Evolutionary conservation across 2,329 filamentous ascomycete genomes (phyloP).

Genomic region (Diaporthe longicolla): DNA sequence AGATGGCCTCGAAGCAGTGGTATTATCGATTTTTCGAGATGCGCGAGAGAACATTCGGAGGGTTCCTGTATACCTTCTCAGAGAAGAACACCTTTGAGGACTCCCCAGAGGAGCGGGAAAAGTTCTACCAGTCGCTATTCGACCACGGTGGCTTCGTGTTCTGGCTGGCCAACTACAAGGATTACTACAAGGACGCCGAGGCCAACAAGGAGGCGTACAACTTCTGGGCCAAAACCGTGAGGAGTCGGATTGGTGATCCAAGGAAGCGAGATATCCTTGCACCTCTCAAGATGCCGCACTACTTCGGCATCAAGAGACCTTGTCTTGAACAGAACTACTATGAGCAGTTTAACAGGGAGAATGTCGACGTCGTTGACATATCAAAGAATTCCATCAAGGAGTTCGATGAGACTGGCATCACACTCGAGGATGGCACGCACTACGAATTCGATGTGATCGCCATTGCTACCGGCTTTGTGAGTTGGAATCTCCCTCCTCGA

Average conservation of each 20-base stretch:
- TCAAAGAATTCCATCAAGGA: conserved; percentile 56
- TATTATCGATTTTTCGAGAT: conserved; percentile 67
- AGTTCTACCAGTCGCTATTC: conserved; percentile 64
- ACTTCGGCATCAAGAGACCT: conserved; percentile 67
- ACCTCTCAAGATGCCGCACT: conserved; percentile 65
- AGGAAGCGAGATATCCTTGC: conserved; percentile 65
- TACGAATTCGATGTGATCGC: conserved; percentile 61
- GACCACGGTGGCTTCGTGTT: conserved; percentile 67
- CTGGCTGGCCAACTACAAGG: conserved; percentile 69
- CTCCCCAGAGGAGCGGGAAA: conserved; percentile 62
- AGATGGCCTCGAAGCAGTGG: conserved; percentile 59
- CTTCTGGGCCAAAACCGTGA: conserved; percentile 68
- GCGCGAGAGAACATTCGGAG: conserved; percentile 68
- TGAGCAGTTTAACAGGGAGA: conserved; percentile 61
- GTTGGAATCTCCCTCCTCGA: conserved; percentile 40
- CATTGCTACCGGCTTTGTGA: conserved; percentile 62
- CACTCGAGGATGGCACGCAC: conserved; percentile 56
- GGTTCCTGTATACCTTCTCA: conserved; percentile 70
- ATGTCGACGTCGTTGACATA: conserved; percentile 60
- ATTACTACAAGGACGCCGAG: conserved; percentile 60
- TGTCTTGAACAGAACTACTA: conserved; percentile 61
- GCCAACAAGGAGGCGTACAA: conserved; percentile 68
- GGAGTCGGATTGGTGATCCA: conserved; percentile 64
- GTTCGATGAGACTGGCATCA: conserved; percentile 59
- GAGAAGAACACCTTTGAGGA: conserved; percentile 71